These are phyloP conservation scores for Neurospora sp. DNA, from an alignment of 2,329 filamentous ascomycete species.

Conservation along the genomic window DNA sequence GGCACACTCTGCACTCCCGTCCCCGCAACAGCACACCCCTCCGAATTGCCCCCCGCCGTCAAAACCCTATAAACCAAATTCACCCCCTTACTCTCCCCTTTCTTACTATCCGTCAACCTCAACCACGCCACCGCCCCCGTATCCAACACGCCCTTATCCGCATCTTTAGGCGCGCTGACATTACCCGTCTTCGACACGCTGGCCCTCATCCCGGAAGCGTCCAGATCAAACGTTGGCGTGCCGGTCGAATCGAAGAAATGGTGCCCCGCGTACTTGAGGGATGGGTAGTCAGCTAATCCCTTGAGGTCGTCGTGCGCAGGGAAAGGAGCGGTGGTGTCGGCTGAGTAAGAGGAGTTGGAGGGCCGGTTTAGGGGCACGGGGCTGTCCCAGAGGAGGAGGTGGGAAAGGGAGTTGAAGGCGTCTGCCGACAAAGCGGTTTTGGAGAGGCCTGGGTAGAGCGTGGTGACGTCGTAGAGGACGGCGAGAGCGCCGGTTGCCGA, in stretches of 20 bases:
- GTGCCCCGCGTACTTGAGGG: slow-evolving; percentile 43
- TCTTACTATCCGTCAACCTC: slow-evolving; percentile 27
- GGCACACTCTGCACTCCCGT: slow-evolving; percentile 38
- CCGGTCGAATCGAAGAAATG: slow-evolving; percentile 54
- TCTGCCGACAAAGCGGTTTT: slow-evolving; percentile 26
- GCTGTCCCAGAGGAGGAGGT: slow-evolving; percentile 30
- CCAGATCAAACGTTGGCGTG: slow-evolving; percentile 52
- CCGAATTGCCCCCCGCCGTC: slow-evolving; percentile 40
- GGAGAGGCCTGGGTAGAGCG: slow-evolving; percentile 38
- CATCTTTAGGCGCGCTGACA: slow-evolving; percentile 40
- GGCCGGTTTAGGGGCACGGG: slow-evolving; percentile 39
- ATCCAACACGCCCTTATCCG: slow-evolving; percentile 35
- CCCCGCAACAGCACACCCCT: slow-evolving; percentile 32
- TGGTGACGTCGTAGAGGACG: slow-evolving; percentile 47
- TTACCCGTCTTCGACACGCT: slow-evolving; percentile 38
- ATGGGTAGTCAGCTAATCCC: slow-evolving; percentile 21
- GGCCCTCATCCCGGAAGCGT: slow-evolving; percentile 29
- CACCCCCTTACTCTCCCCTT: slow-evolving; percentile 28
- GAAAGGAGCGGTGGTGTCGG: slow-evolving; percentile 37
- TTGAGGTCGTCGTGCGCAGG: slow-evolving; percentile 28
- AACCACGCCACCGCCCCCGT: slow-evolving; percentile 49
- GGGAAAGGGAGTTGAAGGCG: slow-evolving; percentile 32
- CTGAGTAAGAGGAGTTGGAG: slow-evolving; percentile 27
- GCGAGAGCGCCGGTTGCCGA: slow-evolving; percentile 45
- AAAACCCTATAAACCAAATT: slow-evolving; percentile 43